Conservation (phyloP, 1,284 basidiomycete genomes). For the Austroboletus novae-zelandiae region DNA sequence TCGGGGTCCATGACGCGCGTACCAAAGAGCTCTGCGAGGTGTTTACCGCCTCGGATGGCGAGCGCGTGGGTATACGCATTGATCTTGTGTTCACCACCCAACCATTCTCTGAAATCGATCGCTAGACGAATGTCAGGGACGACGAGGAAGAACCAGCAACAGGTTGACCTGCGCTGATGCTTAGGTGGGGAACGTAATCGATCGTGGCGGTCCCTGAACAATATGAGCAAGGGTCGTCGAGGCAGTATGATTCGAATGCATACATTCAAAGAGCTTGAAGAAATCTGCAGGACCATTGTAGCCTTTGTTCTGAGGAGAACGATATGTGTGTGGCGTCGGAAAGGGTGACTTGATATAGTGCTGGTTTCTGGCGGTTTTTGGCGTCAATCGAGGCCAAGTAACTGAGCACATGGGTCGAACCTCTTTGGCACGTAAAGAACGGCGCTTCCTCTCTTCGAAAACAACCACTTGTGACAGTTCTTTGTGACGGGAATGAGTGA, state of each 20-base stretch:
- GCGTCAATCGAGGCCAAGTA: neutral
- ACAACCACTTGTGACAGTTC: conserved; percentile 88
- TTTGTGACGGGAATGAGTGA: conserved; percentile 18
- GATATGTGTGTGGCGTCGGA: conserved; percentile 69
- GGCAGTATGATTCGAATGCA: conserved; percentile 10
- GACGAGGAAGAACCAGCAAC: conserved; percentile 1
- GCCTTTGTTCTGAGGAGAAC: conserved; percentile 38
- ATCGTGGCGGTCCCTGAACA: conserved; percentile 70
- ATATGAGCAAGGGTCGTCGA: conserved; percentile 2
- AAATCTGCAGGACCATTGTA: conserved; percentile 43
- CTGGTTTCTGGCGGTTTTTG: conserved; percentile 52
- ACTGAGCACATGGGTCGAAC: conserved; percentile 36
- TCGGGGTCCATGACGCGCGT: conserved; percentile 63
- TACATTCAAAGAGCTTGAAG: conserved; percentile 60
- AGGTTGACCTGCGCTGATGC: conserved; percentile 49
- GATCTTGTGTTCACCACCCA: conserved; percentile 83
- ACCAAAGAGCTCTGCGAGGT: conserved; percentile 61
- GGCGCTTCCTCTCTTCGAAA: conserved; percentile 68
- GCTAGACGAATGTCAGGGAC: conserved; percentile 42
- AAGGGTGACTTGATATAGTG: conserved; percentile 72
- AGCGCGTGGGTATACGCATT: conserved; percentile 74
- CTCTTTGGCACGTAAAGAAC: conserved; percentile 77
- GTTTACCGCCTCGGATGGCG: conserved; percentile 71
- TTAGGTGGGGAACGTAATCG: conserved; percentile 57
- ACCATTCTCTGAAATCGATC: conserved; percentile 72